Evolutionary conservation across 2,329 filamentous ascomycete genomes (phyloP).

Genomic region (Pezicula radicicola): DNA sequence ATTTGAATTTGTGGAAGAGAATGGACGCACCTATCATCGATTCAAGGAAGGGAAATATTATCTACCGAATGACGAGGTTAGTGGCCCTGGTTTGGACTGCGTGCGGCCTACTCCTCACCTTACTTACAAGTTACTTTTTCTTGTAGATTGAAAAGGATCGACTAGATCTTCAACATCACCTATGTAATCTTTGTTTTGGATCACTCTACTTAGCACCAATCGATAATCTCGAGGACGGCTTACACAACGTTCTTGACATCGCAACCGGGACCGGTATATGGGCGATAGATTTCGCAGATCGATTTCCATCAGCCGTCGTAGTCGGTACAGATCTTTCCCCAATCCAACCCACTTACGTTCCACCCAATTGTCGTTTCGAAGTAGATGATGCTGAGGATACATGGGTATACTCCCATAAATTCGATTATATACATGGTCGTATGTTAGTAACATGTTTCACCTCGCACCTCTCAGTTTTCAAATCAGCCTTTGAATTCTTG

Average conservation of each 20-base stretch:
- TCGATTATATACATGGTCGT: conserved; percentile 56
- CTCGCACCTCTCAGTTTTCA: conserved; percentile 42
- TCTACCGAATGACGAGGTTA: conserved; percentile 46
- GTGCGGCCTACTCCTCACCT: too few species aligned
- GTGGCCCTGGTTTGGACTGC: too few species aligned
- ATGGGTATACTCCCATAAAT: conserved; percentile 36
- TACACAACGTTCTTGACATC: conserved; percentile 31
- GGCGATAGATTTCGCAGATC: conserved; percentile 25
- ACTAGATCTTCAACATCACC: conserved; percentile 3
- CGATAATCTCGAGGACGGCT: background rate
- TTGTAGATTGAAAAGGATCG: background rate
- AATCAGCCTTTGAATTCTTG: background rate
- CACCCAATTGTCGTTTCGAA: conserved; percentile 69
- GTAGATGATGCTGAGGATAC: conserved; percentile 37
- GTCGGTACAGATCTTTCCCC: conserved; percentile 61
- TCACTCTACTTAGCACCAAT: conserved; percentile 1
- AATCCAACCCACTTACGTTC: conserved; percentile 60
- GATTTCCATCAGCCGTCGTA: conserved; percentile 18
- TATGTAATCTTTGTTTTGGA: background rate
- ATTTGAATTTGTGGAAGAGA: conserved; percentile 5
- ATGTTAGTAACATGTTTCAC: conserved; percentile 50
- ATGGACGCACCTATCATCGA: conserved; percentile 9
- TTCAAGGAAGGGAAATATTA: conserved; percentile 34
- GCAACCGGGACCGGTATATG: conserved; percentile 37
- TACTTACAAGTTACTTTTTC: background rate